Percentiles rank a stretch among this genome's conserved stretches.
Evolutionary conservation across 352 stramenopile species (phyloP).

Genomic region (Pythium insidiosum): DNA sequence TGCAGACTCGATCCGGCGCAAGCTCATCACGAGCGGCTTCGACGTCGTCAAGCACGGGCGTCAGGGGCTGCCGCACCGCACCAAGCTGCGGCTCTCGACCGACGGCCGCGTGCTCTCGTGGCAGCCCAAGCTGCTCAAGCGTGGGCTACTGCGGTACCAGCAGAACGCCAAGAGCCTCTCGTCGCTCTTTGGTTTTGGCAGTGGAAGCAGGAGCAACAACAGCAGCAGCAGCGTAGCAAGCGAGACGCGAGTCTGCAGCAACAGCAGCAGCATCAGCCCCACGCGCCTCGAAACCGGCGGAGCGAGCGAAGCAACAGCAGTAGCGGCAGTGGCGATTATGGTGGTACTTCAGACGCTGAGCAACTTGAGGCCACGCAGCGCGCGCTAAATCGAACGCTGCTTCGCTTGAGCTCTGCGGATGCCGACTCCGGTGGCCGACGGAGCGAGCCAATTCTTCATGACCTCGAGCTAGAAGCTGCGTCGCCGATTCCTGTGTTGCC

Average conservation of each 20-base stretch:
- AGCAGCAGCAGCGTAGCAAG: slow-evolving; percentile 20
- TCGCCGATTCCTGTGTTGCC: too few species aligned
- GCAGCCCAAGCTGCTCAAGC: slow-evolving; percentile 74
- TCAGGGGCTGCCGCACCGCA: slow-evolving; percentile 67
- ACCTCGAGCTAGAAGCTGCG: too few species aligned
- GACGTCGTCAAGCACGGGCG: slow-evolving; percentile 78
- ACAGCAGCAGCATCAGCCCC: too few species aligned
- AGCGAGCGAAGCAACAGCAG: too few species aligned
- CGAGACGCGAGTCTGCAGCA: slow-evolving; percentile 32
- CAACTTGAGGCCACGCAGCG: too few species aligned
- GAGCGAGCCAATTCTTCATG: too few species aligned
- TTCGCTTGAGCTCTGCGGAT: too few species aligned
- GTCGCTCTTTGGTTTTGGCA: slow-evolving; percentile 44
- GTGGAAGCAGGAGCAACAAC: not conserved
- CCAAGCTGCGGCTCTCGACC: slow-evolving; percentile 60
- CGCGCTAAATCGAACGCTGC: too few species aligned
- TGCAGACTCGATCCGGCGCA: slow-evolving; percentile 57
- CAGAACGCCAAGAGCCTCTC: slow-evolving; percentile 56
- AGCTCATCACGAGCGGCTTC: slow-evolving; percentile 60
- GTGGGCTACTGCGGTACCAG: slow-evolving; percentile 56
- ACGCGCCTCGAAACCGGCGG: too few species aligned
- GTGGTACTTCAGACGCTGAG: too few species aligned
- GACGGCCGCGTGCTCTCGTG: slow-evolving; percentile 66
- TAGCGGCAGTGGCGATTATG: too few species aligned
- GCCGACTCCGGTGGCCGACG: too few species aligned